Percentiles rank a stretch among this genome's conserved stretches.
These are phyloP conservation scores for Yarrowia divulgata DNA, from an alignment of 805 yeast genomes.

Conservation along the genomic window DNA sequence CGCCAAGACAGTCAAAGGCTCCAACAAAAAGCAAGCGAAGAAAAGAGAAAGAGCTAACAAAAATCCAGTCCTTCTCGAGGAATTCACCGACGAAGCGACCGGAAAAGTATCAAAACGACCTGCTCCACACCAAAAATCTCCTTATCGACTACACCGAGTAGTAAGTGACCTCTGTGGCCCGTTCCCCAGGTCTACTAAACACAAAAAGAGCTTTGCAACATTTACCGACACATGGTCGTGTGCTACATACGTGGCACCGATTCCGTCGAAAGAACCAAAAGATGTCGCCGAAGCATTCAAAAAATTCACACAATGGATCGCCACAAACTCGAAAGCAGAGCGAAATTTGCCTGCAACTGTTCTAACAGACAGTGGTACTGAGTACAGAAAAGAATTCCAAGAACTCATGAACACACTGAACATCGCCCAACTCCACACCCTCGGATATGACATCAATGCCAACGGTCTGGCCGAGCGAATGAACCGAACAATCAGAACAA, in stretches of 20 bases:
- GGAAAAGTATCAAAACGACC: too few relatives aligned
- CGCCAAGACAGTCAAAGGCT: too few relatives aligned
- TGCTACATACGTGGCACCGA: background rate
- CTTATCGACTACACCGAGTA: background rate
- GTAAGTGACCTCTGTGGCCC: background rate
- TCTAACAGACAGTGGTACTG: background rate
- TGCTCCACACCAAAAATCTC: background rate
- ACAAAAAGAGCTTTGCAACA: background rate
- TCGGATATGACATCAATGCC: too few relatives aligned
- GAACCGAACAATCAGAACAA: background rate
- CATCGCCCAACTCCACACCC: too few relatives aligned
- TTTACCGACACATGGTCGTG: background rate
- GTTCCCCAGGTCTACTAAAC: background rate
- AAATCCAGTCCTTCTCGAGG: too few relatives aligned
- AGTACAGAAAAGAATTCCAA: background rate
- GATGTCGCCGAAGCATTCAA: background rate
- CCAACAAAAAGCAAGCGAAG: too few relatives aligned
- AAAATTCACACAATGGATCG: background rate
- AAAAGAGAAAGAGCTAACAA: too few relatives aligned
- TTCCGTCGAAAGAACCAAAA: background rate
- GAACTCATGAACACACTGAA: background rate
- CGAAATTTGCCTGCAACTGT: background rate
- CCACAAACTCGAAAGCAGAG: background rate
- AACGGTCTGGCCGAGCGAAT: background rate
- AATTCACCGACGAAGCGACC: too few relatives aligned